phyloP scores from a whole-genome alignment of 208 protist species.

The Crithidia bombi region DNA sequence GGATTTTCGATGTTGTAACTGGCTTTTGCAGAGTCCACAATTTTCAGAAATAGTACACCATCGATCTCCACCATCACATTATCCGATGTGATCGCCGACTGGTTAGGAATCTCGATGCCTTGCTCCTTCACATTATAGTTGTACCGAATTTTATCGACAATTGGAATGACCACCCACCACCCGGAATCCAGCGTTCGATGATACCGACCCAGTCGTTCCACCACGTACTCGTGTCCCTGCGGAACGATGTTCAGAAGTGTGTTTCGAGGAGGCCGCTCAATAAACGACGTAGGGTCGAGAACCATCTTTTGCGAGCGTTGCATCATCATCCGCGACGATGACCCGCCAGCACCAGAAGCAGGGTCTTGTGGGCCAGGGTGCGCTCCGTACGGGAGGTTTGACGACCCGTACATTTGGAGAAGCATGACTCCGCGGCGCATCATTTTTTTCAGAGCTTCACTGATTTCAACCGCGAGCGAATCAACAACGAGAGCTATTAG shows the following conservation, averaged over 20 bases:
- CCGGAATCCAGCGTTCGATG: conserved; percentile 91
- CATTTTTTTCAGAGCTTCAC: conserved; percentile 7
- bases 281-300: conserved; percentile 65
- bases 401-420: conserved; percentile 27
- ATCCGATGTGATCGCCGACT: conserved; percentile 95
- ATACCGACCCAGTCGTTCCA: conserved; percentile 95
- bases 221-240: conserved; percentile 93
- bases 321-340: conserved; percentile 41
- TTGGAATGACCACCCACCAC: conserved; percentile 90
- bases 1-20: conserved; percentile 96
- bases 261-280: conserved; percentile 74
- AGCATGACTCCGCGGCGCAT: conserved; percentile 28
- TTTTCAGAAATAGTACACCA: conserved; percentile 94
- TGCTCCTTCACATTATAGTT: conserved; percentile 95
- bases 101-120: conserved; percentile 89
- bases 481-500: neutral
- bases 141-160: conserved; percentile 95
- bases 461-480: neutral
- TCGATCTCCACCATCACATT: conserved; percentile 97
- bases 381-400: conserved; percentile 16
- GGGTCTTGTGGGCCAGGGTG: conserved; percentile 25
- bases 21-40: conserved; percentile 92
- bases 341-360: neutral
- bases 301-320: conserved; percentile 34
- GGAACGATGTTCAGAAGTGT: conserved; percentile 94